Conservation (phyloP, 2,329 filamentous ascomycete species). For the Trichophyton simii region DNA sequence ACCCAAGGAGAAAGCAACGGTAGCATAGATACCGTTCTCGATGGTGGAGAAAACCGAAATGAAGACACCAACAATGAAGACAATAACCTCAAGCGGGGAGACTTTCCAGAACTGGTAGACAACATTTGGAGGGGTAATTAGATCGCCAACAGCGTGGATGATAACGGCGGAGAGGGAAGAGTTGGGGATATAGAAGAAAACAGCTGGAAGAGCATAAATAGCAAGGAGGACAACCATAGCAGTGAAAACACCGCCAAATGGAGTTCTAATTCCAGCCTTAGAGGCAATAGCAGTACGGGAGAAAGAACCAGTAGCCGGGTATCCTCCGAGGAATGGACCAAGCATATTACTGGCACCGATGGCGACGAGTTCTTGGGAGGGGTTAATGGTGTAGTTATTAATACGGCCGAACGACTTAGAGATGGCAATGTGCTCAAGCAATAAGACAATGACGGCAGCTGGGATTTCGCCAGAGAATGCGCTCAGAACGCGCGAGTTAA, state of each 20-base stretch:
- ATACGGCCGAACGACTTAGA: constrained; percentile 92
- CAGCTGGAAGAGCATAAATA: constrained; percentile 72
- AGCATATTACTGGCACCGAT: constrained; percentile 85
- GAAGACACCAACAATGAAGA: constrained; percentile 87
- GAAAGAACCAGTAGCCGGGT: constrained; percentile 89
- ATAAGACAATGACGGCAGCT: constrained; percentile 77
- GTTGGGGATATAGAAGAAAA: constrained; percentile 89
- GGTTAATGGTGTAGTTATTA: constrained; percentile 92
- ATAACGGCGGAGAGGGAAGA: constrained; percentile 76
- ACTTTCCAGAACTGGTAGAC: constrained; percentile 94
- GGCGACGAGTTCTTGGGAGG: constrained; percentile 89
- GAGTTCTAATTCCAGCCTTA: constrained; percentile 87
- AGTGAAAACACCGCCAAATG: constrained; percentile 80
- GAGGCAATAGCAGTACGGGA: constrained; percentile 94
- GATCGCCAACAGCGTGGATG: constrained; percentile 85
- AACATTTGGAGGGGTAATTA: constrained; percentile 82
- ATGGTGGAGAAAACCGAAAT: constrained; percentile 81
- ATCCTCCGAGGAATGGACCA: constrained; percentile 82
- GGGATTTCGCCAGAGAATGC: constrained; percentile 63
- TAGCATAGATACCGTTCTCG: constrained; percentile 85
- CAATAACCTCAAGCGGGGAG: constrained; percentile 75
- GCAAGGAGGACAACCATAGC: constrained; percentile 74
- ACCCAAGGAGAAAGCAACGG: constrained; percentile 62
- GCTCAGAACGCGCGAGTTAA: constrained; percentile 55
- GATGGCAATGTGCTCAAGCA: constrained; percentile 95